Evolutionary conservation across 2,329 filamentous ascomycete genomes (phyloP), one percentile per base, ranked within the genome.

Genomic region (Aspergillaceae sp.): DNA sequence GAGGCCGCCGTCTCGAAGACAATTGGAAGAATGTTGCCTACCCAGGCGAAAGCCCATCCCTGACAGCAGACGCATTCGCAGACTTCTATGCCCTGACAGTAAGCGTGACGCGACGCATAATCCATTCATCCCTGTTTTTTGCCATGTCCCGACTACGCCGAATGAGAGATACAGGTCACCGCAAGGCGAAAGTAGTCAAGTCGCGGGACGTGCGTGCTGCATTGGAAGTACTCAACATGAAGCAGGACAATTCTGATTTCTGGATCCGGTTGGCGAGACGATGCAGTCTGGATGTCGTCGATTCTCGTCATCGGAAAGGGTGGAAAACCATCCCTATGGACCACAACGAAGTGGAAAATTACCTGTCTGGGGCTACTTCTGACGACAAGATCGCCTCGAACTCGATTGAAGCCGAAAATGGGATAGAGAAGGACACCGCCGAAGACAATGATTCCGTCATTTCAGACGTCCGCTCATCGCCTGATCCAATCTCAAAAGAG

Each of bases 11-110:
- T 37, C 67, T 73, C 8, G 78, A 80, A 45, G 75, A 79, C 46
- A 89, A 87, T 59, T 94, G 86, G 87, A 71, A 69, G 32, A 73
- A 71, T 35, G 56, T 86, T 5, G 74, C 76, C 19, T 74, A 76
- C 29, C 62, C 63, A 44, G 57, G 57, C 3, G 74, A 78, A 46
- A 71, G 71, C 3, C 89, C 89, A 0, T 80, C 84, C 0, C 78
- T 95, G 26, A 82, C 84, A 54, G 78, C 82, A 5, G 89, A 86
- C 1, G 82, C 86, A 0, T 75, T 94, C n/a, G 75, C 79, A 4
- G 87, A 92, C 55, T 83, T 95, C 40, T 76, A 89, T 57, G 77
- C 78, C 6, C 65, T 95, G 2, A 72, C 77, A 0, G 62, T 85
- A 1, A 84, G 78, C 44, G 54, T 92, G 9, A 90, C 86, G 0